A percentile compares a stretch with the other conserved stretches of the same genome.
Evolutionary conservation across 805 yeast species (phyloP).

Genomic region (Metschnikowia kofuensis): DNA sequence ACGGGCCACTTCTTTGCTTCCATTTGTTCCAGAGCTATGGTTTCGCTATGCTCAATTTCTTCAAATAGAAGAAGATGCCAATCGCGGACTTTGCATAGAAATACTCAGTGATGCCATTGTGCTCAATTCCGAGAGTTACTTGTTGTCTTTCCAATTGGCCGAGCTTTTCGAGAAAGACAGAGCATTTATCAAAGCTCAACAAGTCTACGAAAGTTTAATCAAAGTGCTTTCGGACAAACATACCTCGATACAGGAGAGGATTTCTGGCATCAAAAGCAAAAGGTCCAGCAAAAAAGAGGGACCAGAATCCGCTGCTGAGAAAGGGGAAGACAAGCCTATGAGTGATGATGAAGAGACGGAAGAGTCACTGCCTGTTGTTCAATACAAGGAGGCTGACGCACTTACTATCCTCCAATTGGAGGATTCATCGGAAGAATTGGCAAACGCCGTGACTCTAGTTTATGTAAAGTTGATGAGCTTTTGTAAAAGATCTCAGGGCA

Average conservation of each 20-base stretch:
- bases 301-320: constrained; percentile 3
- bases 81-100: constrained; percentile 40
- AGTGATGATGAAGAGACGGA: constrained; percentile 22
- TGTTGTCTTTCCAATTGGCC: constrained; percentile 63
- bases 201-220: constrained; percentile 50
- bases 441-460: constrained; percentile 54
- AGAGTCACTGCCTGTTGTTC: constrained; percentile 8
- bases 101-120: constrained; percentile 52
- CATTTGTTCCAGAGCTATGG: constrained; percentile 76
- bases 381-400: constrained; percentile 23
- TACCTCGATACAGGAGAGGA: constrained; percentile 20
- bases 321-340: constrained; percentile 5
- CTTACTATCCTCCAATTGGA: constrained; percentile 20
- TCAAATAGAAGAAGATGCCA: constrained; percentile 35
- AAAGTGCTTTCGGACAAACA: constrained; percentile 42
- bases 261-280: constrained; percentile 20
- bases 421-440: constrained; percentile 22
- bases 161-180: constrained; percentile 65
- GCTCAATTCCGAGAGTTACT: constrained; percentile 68
- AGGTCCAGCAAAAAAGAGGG: constrained; percentile 6
- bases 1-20: constrained; percentile 60
- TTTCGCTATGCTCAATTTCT: constrained; percentile 51
- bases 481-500: constrained; percentile 63
- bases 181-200: constrained; percentile 48
- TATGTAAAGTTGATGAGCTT: constrained; percentile 71